These are phyloP conservation scores for Datisca glomerata DNA, from an alignment of 306 rosid genomes.

Conservation along the genomic window DNA sequence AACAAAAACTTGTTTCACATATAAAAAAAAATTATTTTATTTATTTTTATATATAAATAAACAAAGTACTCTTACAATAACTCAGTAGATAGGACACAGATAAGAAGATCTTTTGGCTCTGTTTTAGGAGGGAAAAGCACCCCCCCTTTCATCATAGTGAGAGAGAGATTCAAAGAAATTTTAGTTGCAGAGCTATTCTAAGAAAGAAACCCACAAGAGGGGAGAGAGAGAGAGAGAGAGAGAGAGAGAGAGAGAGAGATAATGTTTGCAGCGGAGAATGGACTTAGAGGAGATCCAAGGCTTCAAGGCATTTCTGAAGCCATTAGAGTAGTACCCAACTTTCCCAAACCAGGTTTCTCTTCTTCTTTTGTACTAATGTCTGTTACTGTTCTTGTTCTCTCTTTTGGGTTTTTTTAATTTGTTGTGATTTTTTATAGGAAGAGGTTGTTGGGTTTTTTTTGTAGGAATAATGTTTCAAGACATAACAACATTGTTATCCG, in stretches of 20 bases:
- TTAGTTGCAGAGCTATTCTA: not conserved
- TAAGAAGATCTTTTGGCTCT: not conserved
- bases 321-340: constrained; percentile 94
- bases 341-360: constrained; percentile 62
- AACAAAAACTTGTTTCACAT: not conserved
- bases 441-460: constrained; percentile 1
- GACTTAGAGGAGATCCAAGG: constrained; percentile 93
- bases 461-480: constrained; percentile 98
- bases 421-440: constrained; percentile 9
- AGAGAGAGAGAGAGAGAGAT: not conserved
- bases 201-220: not conserved
- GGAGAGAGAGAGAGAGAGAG: not conserved
- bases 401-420: constrained; percentile 1
- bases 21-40: not conserved
- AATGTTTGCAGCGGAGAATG: constrained; percentile 95
- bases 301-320: constrained; percentile 75
- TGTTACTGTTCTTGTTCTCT: not conserved
- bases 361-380: not conserved
- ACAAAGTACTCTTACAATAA: not conserved
- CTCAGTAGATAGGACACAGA: not conserved
- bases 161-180: not conserved
- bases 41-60: not conserved
- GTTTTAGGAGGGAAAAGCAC: not conserved
- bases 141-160: not conserved
- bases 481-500: constrained; percentile 93